Evolutionary conservation across 2,329 filamentous ascomycete species (phyloP), one percentile per base, ranked within the genome.

Genomic region (Ceratocystis colombiana): DNA sequence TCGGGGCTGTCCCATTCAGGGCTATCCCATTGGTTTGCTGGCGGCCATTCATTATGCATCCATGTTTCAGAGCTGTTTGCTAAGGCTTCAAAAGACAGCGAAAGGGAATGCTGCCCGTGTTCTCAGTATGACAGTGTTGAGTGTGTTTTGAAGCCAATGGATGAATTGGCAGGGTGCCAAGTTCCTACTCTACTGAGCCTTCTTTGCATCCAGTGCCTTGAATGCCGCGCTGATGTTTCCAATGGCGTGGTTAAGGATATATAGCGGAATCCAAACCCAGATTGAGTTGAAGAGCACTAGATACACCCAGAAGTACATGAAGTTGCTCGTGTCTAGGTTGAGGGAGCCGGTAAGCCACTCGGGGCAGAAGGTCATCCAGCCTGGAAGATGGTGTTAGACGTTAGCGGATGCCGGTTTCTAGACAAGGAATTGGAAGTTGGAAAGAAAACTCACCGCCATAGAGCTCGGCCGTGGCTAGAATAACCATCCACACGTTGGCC

Each of bases 331-430:
- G 73, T 87, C 83, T 68, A 88, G 80, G 72, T 85, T 86, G 69
- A 79, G 72, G 72, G 80, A 87, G 64, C 79, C 80, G 1, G 79
- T 82, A 12, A 88, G 75, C 85, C 85, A 88, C 74, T 88, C 85
- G 12, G 85, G 85, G 74, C 82, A 84, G 72, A 88, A 88, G 0
- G 85, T 88, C 82, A 88, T 87, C 75, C 85, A 88, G 20, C 85
- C 82, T 84, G 48, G n/a, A 15, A 12, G 17, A 10, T 2, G 30
- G 22, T n/a, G 17, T 28, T 22, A n/a, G 25, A 57, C 50, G 65
- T 65, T 55, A 66, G 44, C 25, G 37, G 33, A 15, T 46, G 44
- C 15, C 8, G 10, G 7, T 44, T 20, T 12, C 37, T 57, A 66
- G 15, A 64, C 17, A 28, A 2, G 17, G 50, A 25, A 25, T 12